Evolutionary conservation across 352 stramenopile species (phyloP), one percentile per base, ranked within the genome.

Genomic region (Halophytophthora polymorphica): DNA sequence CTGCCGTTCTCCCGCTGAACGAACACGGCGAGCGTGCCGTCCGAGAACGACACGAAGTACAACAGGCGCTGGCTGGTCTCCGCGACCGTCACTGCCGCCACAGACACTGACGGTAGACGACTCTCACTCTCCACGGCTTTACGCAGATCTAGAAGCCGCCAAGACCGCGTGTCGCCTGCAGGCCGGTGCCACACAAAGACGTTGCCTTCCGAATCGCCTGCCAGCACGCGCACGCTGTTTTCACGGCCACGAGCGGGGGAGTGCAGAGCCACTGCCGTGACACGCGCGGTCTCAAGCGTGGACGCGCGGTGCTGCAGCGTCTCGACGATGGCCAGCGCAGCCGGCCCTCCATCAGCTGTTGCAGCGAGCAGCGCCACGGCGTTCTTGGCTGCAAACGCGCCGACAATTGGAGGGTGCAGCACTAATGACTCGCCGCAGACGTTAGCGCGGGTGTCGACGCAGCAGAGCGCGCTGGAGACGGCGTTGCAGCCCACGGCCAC

Each of bases 121-220:
- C 49, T 15, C 0, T 47, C 13, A 10, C 38, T 53, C 0, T 25
- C 21, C 7, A 31, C 13, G 4, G 21, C 3, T 1, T 17, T 13
- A 8, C 25, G 25, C 25, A 31, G 25, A 8, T 31, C 8, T 11
- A 52, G 50, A 22, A 82, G 28, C 18, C 50, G 47, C 23, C 45
- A 28, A 10, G 71, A 40, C 11, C 49, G 39, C 71, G 71, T 77
- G 6, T 35, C 22, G 1, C 40, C 33, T 1, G 7, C 3, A 0
- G 8, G 3, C 17, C 39, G 45, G 12, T 58, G 57, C 79, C 79
- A 90, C 3, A 88, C 59, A 21, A 86, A 69, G n/a, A 84, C 74
- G 44, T 67, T 64, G 19, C 79, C 76, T 44, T 83, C 64, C 40
- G 76, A 82, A 54, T 90, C 74, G 6, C 76, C 79, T 3, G 74